phyloP scores from a whole-genome alignment of 176 grass and related monocot genomes.

The Carex cristatella region DNA sequence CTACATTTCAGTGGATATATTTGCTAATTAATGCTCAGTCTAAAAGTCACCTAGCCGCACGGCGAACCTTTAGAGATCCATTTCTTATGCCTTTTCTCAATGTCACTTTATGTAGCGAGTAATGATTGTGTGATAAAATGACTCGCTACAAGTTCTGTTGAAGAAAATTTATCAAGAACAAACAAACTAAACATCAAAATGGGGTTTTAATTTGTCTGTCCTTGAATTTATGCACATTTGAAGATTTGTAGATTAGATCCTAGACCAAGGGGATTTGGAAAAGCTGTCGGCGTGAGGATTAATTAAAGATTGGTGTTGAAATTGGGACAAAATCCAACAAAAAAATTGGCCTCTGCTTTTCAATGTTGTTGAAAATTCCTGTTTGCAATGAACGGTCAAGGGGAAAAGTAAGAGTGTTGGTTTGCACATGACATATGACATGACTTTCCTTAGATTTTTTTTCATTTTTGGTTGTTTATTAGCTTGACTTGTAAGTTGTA shows the following conservation, averaged over 20 bases:
- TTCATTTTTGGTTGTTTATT: background rate
- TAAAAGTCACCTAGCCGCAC: background rate
- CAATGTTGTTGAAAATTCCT: background rate
- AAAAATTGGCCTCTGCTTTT: conserved; percentile 13
- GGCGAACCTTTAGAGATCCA: background rate
- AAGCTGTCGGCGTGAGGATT: background rate
- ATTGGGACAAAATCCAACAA: background rate
- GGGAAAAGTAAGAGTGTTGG: background rate
- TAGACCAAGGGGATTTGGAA: conserved; percentile 12
- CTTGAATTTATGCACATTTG: background rate
- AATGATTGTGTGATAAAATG: background rate
- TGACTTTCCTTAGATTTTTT: too few species aligned
- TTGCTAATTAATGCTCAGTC: background rate
- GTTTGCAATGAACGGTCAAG: background rate
- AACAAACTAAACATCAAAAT: conserved; percentile 5
- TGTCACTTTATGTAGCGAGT: background rate
- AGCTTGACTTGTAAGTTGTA: background rate
- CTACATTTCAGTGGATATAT: background rate
- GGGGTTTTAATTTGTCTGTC: background rate
- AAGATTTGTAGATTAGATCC: conserved; percentile 5
- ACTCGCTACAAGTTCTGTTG: background rate
- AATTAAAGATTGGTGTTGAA: conserved; percentile 7
- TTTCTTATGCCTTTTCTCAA: background rate
- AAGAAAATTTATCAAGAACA: background rate
- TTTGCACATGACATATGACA: background rate